Conservation (phyloP, 2,329 filamentous ascomycete species). For the Pyrenophora teres region DNA sequence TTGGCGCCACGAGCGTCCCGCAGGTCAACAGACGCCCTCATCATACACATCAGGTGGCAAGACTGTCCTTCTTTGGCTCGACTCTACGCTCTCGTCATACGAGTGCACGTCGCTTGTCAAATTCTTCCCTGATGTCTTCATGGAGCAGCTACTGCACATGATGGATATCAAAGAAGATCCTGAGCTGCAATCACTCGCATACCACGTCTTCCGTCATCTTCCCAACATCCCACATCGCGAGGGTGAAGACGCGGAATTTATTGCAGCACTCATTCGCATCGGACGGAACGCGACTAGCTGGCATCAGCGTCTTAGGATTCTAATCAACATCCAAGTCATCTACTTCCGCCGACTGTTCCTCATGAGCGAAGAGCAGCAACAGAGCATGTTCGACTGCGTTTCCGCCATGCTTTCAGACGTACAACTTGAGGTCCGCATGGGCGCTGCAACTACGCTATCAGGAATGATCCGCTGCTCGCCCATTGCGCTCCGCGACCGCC, state of each 20-base stretch:
- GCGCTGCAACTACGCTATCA: slow-evolving; percentile 88
- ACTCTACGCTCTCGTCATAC: slow-evolving; percentile 85
- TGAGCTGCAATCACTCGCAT: slow-evolving; percentile 90
- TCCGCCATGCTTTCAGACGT: slow-evolving; percentile 90
- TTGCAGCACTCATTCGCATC: slow-evolving; percentile 83
- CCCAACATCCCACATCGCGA: slow-evolving; percentile 92
- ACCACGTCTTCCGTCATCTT: slow-evolving; percentile 94
- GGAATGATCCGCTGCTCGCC: slow-evolving; percentile 99
- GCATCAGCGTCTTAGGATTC: slow-evolving; percentile 91
- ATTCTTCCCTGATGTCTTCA: slow-evolving; percentile 89
- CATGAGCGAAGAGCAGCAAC: slow-evolving; percentile 73
- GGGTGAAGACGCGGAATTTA: slow-evolving; percentile 83
- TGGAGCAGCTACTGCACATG: slow-evolving; percentile 95
- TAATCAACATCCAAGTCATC: slow-evolving; percentile 98
- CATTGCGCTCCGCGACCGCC: slow-evolving; percentile 73
- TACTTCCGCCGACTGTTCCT: slow-evolving; percentile 97
- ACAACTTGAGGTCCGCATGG: slow-evolving; percentile 91
- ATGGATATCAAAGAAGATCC: slow-evolving; percentile 99
- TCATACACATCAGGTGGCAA: slow-evolving; percentile 96
- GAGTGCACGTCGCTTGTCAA: slow-evolving; percentile 89
- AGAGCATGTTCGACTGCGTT: slow-evolving; percentile 86
- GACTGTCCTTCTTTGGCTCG: slow-evolving; percentile 93
- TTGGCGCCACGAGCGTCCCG: slow-evolving; percentile 82
- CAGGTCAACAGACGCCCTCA: slow-evolving; percentile 90
- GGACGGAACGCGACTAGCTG: slow-evolving; percentile 83